These are phyloP conservation scores for Histomonas meleagridis DNA, from an alignment of 208 protist genomes.

Conservation along the genomic window DNA sequence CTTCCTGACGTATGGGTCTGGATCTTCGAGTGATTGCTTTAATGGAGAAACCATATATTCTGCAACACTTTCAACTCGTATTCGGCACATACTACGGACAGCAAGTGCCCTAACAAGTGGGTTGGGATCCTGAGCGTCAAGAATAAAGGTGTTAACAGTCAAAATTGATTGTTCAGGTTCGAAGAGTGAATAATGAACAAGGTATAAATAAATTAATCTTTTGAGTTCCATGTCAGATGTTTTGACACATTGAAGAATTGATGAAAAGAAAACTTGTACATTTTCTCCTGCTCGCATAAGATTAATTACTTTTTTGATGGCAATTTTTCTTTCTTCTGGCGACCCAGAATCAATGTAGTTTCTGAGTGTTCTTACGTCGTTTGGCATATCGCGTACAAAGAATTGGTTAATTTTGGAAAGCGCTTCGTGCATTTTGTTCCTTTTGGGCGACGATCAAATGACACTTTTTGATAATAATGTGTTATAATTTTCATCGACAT, in stretches of 20 bases:
- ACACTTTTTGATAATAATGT: no score
- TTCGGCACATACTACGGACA: slow-evolving; percentile 33
- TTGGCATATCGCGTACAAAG: neutral
- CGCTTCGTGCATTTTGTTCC: no score
- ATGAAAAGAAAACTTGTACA: slow-evolving; percentile 30
- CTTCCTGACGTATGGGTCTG: slow-evolving; percentile 66
- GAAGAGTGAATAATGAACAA: neutral
- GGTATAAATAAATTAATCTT: slow-evolving; percentile 34
- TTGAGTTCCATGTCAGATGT: slow-evolving; percentile 33
- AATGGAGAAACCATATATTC: slow-evolving; percentile 19
- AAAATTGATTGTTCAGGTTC: slow-evolving; percentile 35
- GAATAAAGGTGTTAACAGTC: slow-evolving; percentile 36
- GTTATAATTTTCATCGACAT: no score
- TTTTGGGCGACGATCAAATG: no score
- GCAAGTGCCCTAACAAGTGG: neutral
- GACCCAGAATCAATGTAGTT: neutral
- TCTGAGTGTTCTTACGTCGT: neutral
- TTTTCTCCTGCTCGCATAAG: slow-evolving; percentile 29
- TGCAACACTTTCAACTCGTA: slow-evolving; percentile 3
- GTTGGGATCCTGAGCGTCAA: neutral
- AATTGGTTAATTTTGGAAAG: no score
- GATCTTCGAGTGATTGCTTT: neutral
- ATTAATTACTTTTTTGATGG: neutral
- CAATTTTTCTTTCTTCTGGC: neutral
- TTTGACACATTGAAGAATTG: neutral